Conservation (phyloP, 129 eudicot genomes). For the Artemisia annua region DNA sequence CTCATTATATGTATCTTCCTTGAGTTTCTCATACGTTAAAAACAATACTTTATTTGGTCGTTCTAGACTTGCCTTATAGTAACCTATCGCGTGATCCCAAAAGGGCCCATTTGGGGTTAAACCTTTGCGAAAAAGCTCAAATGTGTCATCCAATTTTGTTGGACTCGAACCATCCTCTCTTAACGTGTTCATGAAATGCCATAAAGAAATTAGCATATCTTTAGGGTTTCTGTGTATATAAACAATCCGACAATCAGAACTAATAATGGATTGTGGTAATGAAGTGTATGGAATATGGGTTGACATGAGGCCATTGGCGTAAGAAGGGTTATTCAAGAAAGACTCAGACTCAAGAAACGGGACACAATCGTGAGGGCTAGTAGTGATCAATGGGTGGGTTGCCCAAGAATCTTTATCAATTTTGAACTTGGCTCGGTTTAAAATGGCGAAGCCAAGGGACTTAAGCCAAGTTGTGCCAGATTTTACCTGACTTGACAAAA, state of each 20-base stretch:
- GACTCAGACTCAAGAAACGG: background rate
- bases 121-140: conserved; percentile 11
- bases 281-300: conserved; percentile 26
- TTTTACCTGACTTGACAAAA: conserved; percentile 8
- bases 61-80: conserved; percentile 25
- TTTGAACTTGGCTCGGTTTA: background rate
- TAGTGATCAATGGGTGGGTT: conserved; percentile 2
- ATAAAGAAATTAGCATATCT: conserved; percentile 22
- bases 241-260: conserved; percentile 23
- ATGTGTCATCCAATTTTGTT: conserved; percentile 6
- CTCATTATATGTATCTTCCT: background rate
- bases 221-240: conserved; percentile 29
- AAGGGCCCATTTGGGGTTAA: background rate
- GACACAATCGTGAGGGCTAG: background rate
- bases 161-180: background rate
- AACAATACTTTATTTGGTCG: conserved; percentile 18
- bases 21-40: background rate
- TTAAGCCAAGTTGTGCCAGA: conserved; percentile 24
- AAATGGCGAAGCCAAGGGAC: conserved; percentile 18
- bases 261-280: conserved; percentile 6
- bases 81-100: conserved; percentile 30
- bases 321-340: conserved; percentile 6
- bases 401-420: background rate
- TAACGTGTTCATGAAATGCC: conserved; percentile 17
- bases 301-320: conserved; percentile 5